These are phyloP conservation scores for Podospora australis DNA, from an alignment of 495 filamentous ascomycete genomes.

Conservation along the genomic window DNA sequence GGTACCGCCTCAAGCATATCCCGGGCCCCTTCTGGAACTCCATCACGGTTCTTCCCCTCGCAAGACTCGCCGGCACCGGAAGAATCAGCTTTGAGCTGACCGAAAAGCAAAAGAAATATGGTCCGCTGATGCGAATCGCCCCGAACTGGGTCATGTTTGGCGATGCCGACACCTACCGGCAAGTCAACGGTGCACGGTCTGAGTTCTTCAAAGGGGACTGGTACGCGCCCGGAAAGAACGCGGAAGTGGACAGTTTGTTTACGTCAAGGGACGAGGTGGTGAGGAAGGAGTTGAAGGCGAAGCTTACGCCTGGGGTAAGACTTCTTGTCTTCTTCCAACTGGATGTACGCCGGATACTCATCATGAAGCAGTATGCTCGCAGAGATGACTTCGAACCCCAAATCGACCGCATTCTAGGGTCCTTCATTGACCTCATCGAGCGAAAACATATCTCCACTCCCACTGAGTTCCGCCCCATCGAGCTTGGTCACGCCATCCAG, in stretches of 20 bases:
- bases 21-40: too few species aligned
- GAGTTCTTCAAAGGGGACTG: conserved; percentile 15
- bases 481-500: conserved; percentile 26
- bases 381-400: neutral
- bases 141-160: conserved; percentile 8
- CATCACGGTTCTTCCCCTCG: too few species aligned
- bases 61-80: too few species aligned
- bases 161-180: conserved; percentile 9
- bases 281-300: too few species aligned
- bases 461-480: conserved; percentile 22
- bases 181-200: conserved; percentile 13
- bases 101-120: too few species aligned
- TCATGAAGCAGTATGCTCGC: conserved; percentile 14
- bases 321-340: conserved; percentile 15
- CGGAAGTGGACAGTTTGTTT: too few species aligned
- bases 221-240: too few species aligned
- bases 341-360: conserved; percentile 16
- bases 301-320: too few species aligned
- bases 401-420: conserved; percentile 8
- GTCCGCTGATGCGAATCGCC: neutral
- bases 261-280: too few species aligned
- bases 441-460: conserved; percentile 9
- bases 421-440: conserved; percentile 15
- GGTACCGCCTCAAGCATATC: too few species aligned
- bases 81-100: too few species aligned